These are phyloP conservation scores for Trifolium repens DNA, from an alignment of 306 rosid species.

Conservation along the genomic window DNA sequence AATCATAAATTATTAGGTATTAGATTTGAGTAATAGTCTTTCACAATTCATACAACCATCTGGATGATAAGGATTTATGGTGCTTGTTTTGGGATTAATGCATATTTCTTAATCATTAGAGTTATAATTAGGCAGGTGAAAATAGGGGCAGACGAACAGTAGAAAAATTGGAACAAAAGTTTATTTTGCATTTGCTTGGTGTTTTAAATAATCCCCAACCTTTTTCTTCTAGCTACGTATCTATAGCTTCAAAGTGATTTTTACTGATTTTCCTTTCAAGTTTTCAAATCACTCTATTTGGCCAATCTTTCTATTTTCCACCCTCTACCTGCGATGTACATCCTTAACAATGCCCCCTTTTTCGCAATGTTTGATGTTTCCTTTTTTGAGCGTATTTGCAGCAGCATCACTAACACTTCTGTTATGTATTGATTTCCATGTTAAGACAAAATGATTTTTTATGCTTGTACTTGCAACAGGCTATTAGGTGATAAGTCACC, in stretches of 20 bases:
- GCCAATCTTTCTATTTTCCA: too few species aligned
- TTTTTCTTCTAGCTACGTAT: too few species aligned
- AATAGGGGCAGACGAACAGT: not conserved
- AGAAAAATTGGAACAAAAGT: conserved; percentile 1
- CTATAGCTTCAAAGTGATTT: not conserved
- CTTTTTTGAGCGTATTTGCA: too few species aligned
- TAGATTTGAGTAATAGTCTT: not conserved
- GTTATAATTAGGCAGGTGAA: conserved; percentile 12
- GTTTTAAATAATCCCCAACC: too few species aligned
- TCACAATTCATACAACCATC: not conserved
- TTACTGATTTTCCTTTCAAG: too few species aligned
- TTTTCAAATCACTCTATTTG: too few species aligned
- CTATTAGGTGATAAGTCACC: conserved; percentile 91
- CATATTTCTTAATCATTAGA: not conserved
- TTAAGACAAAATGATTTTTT: conserved; percentile 29
- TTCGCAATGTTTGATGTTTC: too few species aligned
- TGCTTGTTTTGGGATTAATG: not conserved
- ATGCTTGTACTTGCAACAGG: conserved; percentile 44
- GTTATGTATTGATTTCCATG: not conserved
- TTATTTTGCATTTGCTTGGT: too few species aligned
- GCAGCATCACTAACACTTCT: too few species aligned
- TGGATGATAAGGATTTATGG: not conserved
- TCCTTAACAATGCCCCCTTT: too few species aligned
- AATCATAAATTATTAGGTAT: not conserved
- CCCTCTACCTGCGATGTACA: too few species aligned